A percentile compares a stretch with the other conserved stretches of the same genome.
Evolutionary conservation across 2,329 filamentous ascomycete species (phyloP).

Genomic region (Ceratocystis colombiana): DNA sequence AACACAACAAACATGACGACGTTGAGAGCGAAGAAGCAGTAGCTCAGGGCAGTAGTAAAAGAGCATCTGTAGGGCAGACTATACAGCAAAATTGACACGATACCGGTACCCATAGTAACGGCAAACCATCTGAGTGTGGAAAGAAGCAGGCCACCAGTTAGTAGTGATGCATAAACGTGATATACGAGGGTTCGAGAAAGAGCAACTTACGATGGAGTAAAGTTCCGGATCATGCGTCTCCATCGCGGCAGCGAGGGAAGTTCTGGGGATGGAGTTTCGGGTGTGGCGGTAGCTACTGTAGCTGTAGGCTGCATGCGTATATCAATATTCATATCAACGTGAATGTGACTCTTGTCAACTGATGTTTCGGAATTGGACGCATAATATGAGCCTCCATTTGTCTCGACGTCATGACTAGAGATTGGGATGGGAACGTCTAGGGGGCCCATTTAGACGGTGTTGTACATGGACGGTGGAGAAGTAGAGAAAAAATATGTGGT

Average conservation of each 20-base stretch:
- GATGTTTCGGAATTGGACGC: neutral
- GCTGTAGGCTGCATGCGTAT: neutral
- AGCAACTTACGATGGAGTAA: slow-evolving; percentile 43
- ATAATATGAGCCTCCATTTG: neutral
- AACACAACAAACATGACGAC: slow-evolving; percentile 47
- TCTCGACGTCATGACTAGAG: neutral
- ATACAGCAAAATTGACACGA: slow-evolving; percentile 53
- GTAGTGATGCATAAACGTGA: neutral
- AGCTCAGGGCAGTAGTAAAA: slow-evolving; percentile 50
- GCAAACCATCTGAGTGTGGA: slow-evolving; percentile 43
- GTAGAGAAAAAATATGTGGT: neutral
- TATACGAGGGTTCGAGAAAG: neutral
- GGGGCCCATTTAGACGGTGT: neutral
- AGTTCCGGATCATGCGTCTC: slow-evolving; percentile 42
- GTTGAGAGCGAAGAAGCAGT: slow-evolving; percentile 52
- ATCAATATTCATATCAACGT: neutral
- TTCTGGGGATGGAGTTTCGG: neutral
- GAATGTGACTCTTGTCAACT: slow-evolving; percentile 7
- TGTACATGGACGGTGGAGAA: neutral
- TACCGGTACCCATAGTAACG: slow-evolving; percentile 57
- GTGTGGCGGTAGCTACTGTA: neutral
- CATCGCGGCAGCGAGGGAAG: slow-evolving; percentile 30
- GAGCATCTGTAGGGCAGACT: slow-evolving; percentile 49
- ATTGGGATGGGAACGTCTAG: neutral
- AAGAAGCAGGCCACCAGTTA: neutral